Evolutionary conservation across 1,284 basidiomycete genomes (phyloP), one percentile per base, ranked within the genome.

Genomic region (Stereum hirsutum): DNA sequence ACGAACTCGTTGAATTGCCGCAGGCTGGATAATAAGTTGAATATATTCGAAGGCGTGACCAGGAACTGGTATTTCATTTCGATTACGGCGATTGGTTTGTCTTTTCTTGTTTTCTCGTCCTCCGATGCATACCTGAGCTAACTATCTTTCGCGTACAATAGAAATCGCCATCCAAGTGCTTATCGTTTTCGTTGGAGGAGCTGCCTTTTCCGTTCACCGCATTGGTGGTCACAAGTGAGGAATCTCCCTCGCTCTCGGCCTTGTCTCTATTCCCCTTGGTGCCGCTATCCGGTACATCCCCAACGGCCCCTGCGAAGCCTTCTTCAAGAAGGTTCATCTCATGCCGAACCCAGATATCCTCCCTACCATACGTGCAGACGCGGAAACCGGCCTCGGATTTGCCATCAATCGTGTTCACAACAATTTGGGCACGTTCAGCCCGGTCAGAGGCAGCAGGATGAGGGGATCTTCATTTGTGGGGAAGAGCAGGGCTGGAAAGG

Each of bases 1-100:
- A 90, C 81, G 68, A 97, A 97, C 69, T 93, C 91, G 49, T 64
- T 98, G 63, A 98, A 98, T 58, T 91, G 85, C 52, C 74, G 95
- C 44, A 74, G 90, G 34, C 70, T 99, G 41, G 92, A 95, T 54
- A 78, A 78, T 47, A 77, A 80, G 46, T 71, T 93, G 51, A 99
- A 99, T 63, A 78, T 98, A 47, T 91, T 98, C 55, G 80, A 87
- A 54, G 91, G 89, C 41, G 75, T 98, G 35, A 59, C 70, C 47
- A 70, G 67, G 44, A 99, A 98, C 60, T 76, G 66, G 50, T 97
- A 89, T 65, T 98, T 98, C 66, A 74, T 95, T 32, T 64, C 49
- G n/a, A 90, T 99, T 58, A 90, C 93, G 11, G 52, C 79, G 6
- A 77, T 98, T 53, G 91, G 89, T 89, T 53, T 43, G 63, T 59